A percentile compares a stretch with the other conserved stretches of the same genome.
These are phyloP conservation scores for Lithocarpus polystachyus DNA, from an alignment of 306 rosid genomes.

Conservation along the genomic window DNA sequence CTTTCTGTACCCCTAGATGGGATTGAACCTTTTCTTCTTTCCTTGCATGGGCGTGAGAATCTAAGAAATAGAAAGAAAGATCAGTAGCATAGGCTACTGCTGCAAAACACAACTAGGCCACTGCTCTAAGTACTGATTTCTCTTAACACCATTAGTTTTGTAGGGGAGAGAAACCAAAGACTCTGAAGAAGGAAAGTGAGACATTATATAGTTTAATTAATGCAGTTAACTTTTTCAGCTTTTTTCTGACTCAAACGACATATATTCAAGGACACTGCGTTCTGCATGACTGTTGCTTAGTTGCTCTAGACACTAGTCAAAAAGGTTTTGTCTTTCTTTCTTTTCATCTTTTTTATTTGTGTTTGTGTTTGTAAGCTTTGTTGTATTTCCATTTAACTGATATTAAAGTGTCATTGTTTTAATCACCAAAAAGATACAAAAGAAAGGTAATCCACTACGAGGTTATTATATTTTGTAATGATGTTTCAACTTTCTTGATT, in stretches of 20 bases:
- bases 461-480: not conserved
- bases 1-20: constrained; percentile 46
- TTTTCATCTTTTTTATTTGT: no score
- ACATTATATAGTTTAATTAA: constrained; percentile 26
- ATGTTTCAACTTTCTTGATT: not conserved
- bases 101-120: constrained; percentile 30
- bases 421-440: not conserved
- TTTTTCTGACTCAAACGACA: constrained; percentile 39
- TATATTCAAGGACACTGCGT: constrained; percentile 41
- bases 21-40: constrained; percentile 32
- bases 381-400: not conserved
- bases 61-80: constrained; percentile 43
- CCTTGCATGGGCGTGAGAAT: constrained; percentile 78
- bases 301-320: constrained; percentile 17
- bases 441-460: not conserved
- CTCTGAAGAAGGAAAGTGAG: constrained; percentile 4
- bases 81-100: constrained; percentile 37
- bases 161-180: not conserved
- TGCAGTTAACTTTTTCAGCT: constrained; percentile 31
- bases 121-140: constrained; percentile 31
- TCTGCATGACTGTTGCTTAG: constrained; percentile 15
- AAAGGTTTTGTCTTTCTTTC: not conserved
- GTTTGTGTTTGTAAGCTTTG: no score
- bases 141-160: constrained; percentile 15
- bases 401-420: not conserved